Percentiles rank a stretch among this genome's conserved stretches.
Evolutionary conservation across 805 yeast species (phyloP).

Genomic region (Cyberlindnera meyerae): DNA sequence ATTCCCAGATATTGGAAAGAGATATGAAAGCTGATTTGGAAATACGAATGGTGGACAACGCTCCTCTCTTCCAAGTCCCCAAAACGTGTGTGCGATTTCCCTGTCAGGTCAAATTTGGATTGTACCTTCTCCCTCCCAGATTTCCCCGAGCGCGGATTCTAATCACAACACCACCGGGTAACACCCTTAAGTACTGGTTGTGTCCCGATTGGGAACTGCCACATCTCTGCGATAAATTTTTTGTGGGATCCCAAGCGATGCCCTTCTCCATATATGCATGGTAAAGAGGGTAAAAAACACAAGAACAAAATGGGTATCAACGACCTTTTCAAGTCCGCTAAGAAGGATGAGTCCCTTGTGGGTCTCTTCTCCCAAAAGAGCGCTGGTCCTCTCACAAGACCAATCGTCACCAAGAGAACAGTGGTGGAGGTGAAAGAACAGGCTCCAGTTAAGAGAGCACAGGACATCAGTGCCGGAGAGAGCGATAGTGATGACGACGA

Average conservation of each 20-base stretch:
- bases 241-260: constrained; percentile 19
- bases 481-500: constrained; percentile 17
- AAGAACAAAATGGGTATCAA: constrained; percentile 26
- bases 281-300: background rate
- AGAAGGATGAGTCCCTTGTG: constrained; percentile 30
- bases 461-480: constrained; percentile 21
- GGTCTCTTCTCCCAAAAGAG: constrained; percentile 34
- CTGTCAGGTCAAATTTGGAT: constrained; percentile 5
- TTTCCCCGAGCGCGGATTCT: constrained; percentile 1
- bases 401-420: constrained; percentile 29
- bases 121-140: background rate
- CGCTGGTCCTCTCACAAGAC: constrained; percentile 45
- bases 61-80: background rate
- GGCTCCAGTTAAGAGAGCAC: constrained; percentile 16
- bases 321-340: constrained; percentile 29
- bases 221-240: constrained; percentile 9
- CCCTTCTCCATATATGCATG: constrained; percentile 3
- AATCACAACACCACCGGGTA: constrained; percentile 7
- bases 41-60: too few relatives aligned
- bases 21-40: too few relatives aligned
- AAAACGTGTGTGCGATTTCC: background rate
- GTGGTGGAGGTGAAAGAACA: constrained; percentile 22
- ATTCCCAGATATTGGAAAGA: too few relatives aligned
- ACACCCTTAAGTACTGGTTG: constrained; percentile 1
- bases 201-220: constrained; percentile 5